Conservation (phyloP, 2,329 filamentous ascomycete species). For the Paecilomyces variotii region DNA sequence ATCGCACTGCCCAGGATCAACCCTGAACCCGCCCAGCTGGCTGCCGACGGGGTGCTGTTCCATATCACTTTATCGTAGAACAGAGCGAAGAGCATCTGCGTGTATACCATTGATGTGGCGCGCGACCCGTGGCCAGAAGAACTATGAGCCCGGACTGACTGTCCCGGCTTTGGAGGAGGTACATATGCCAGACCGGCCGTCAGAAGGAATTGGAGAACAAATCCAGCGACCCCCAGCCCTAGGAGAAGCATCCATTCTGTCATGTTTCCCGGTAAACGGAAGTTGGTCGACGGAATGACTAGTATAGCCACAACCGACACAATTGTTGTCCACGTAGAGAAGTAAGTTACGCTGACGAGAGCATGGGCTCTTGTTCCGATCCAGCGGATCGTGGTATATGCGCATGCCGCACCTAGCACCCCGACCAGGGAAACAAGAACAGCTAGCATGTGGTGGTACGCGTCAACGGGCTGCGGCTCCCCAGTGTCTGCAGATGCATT, state of each 20-base stretch:
- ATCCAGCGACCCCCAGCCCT: constrained; percentile 64
- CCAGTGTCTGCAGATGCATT: constrained; percentile 8
- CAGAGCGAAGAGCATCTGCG: constrained; percentile 62
- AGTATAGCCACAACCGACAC: constrained; percentile 57
- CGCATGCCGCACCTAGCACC: constrained; percentile 65
- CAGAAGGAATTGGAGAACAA: constrained; percentile 78
- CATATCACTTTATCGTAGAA: constrained; percentile 57
- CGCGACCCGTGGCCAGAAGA: constrained; percentile 28
- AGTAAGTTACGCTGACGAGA: constrained; percentile 80
- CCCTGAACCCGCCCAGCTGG: constrained; percentile 54
- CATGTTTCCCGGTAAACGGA: constrained; percentile 46
- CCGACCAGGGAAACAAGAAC: constrained; percentile 67
- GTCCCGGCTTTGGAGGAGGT: constrained; percentile 39
- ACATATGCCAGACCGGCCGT: constrained; percentile 69
- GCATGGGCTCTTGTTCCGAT: constrained; percentile 75
- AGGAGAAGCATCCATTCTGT: constrained; percentile 61
- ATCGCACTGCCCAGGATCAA: constrained; percentile 59
- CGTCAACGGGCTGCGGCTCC: constrained; percentile 36
- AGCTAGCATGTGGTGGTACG: constrained; percentile 59
- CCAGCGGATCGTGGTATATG: constrained; percentile 69
- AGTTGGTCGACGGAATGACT: constrained; percentile 47
- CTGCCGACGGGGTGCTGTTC: constrained; percentile 48
- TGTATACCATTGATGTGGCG: constrained; percentile 61
- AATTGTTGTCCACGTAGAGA: constrained; percentile 61
- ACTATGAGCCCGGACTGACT: constrained; percentile 7